Evolutionary conservation across 495 filamentous ascomycete species (phyloP).

Genomic region (Xylaria bambusicola): DNA sequence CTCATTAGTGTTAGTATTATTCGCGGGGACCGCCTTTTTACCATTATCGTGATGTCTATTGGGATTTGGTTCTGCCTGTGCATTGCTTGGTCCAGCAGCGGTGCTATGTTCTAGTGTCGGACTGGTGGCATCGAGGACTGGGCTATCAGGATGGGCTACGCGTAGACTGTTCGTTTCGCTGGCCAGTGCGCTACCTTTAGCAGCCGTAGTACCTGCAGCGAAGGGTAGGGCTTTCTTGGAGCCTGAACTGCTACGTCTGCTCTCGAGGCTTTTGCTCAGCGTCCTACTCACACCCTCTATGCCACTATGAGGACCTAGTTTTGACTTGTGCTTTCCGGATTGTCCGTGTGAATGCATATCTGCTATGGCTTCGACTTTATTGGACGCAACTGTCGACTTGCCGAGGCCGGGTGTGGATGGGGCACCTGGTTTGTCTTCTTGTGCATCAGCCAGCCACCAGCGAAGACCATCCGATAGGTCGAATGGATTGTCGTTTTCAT

Average conservation of each 20-base stretch:
- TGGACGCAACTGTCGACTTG: slow-evolving; percentile 87
- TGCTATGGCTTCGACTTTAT: slow-evolving; percentile 76
- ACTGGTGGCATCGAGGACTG: slow-evolving; percentile 33
- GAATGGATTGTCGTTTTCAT: slow-evolving; percentile 95
- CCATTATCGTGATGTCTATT: slow-evolving; percentile 24
- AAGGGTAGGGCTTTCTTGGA: slow-evolving; percentile 68
- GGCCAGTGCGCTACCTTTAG: slow-evolving; percentile 44
- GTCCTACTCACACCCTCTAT: slow-evolving; percentile 75
- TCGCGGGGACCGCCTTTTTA: slow-evolving; percentile 13
- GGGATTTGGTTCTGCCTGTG: slow-evolving; percentile 19
- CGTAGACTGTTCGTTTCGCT: slow-evolving; percentile 55
- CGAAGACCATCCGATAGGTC: slow-evolving; percentile 92
- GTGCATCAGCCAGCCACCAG: slow-evolving; percentile 94
- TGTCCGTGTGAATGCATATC: slow-evolving; percentile 56
- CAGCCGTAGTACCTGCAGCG: slow-evolving; percentile 39
- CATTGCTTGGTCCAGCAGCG: slow-evolving; percentile 20
- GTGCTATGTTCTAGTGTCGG: slow-evolving; percentile 33
- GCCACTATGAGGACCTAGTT: slow-evolving; percentile 43
- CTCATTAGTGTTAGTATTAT: slow-evolving; percentile 32
- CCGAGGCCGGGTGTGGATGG: slow-evolving; percentile 85
- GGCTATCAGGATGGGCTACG: slow-evolving; percentile 40
- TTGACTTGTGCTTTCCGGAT: slow-evolving; percentile 50
- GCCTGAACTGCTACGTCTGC: slow-evolving; percentile 79
- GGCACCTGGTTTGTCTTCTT: slow-evolving; percentile 93
- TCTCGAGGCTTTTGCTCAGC: slow-evolving; percentile 83